phyloP scores from a whole-genome alignment of 306 rosid genomes.

The Fagus crenata region DNA sequence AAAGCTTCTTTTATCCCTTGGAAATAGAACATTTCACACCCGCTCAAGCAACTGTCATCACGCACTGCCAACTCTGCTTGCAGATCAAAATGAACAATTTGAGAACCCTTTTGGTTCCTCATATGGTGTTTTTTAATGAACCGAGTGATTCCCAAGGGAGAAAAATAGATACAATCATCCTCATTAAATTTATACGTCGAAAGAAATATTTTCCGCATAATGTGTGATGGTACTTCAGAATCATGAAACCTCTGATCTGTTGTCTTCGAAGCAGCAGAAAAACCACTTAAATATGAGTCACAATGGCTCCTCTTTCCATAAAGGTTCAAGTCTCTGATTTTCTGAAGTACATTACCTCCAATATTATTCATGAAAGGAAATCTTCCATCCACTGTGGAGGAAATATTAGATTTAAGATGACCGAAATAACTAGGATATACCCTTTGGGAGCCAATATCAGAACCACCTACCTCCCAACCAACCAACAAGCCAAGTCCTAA shows the following conservation, averaged over 20 bases:
- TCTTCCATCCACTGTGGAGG: conserved; percentile 31
- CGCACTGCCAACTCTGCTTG: conserved; percentile 44
- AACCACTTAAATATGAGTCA: conserved; percentile 50
- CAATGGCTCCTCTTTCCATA: conserved; percentile 38
- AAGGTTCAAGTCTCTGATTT: conserved; percentile 33
- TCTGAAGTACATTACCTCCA: conserved; percentile 35
- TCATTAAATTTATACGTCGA: conserved; percentile 52
- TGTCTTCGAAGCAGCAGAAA: conserved; percentile 48
- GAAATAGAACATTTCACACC: conserved; percentile 33
- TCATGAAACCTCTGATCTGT: conserved; percentile 39
- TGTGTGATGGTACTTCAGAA: conserved; percentile 46
- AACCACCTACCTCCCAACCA: conserved; percentile 87
- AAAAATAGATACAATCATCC: conserved; percentile 66
- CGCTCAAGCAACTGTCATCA: conserved; percentile 65
- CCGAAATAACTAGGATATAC: conserved; percentile 38
- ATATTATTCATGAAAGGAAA: conserved; percentile 35
- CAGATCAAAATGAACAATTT: conserved; percentile 67
- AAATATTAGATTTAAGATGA: conserved; percentile 25
- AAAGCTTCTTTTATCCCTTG: conserved; percentile 55
- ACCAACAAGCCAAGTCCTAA: conserved; percentile 59
- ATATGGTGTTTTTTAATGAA: conserved; percentile 45
- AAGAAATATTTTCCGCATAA: conserved; percentile 64
- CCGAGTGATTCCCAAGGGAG: conserved; percentile 83
- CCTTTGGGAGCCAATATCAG: conserved; percentile 62
- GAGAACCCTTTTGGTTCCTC: conserved; percentile 46